phyloP scores from a whole-genome alignment of 768 basidiomycete genomes.

The Pisolithus albus region DNA sequence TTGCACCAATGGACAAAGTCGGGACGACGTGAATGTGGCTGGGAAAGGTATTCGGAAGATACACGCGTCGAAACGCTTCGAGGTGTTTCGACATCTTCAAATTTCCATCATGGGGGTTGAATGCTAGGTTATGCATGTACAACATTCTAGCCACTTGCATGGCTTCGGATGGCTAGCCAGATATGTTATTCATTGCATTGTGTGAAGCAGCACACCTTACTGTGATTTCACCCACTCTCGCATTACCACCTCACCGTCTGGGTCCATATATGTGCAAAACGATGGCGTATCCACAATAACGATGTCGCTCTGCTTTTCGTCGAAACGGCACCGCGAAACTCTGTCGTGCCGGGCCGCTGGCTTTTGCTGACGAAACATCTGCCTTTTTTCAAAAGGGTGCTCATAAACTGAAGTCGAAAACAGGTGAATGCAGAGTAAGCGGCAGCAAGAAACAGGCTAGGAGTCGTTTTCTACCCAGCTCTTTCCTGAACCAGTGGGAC shows the following conservation, averaged over 20 bases:
- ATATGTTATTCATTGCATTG: not conserved
- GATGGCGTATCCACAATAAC: not conserved
- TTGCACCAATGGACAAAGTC: not conserved
- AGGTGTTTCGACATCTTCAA: not conserved
- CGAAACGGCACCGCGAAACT: not conserved
- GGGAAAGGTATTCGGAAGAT: not conserved
- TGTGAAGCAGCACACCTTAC: not conserved
- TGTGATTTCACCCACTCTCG: not conserved
- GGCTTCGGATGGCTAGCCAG: not conserved
- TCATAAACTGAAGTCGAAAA: too few relatives aligned
- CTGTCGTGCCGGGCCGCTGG: not conserved
- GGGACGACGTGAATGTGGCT: not conserved
- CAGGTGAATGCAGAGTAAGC: too few relatives aligned
- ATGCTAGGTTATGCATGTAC: not conserved
- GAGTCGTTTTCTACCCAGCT: too few relatives aligned
- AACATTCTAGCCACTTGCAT: not conserved
- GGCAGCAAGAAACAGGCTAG: too few relatives aligned
- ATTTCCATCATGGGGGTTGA: not conserved
- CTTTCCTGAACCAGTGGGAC: too few relatives aligned
- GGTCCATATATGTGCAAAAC: not conserved
- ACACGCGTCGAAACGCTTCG: not conserved
- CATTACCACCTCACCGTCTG: not conserved
- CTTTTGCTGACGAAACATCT: not conserved
- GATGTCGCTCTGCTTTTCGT: not conserved
- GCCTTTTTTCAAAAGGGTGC: too few relatives aligned